phyloP scores from a whole-genome alignment of 2,329 filamentous ascomycete genomes.

The Xylariaceae sp. region DNA sequence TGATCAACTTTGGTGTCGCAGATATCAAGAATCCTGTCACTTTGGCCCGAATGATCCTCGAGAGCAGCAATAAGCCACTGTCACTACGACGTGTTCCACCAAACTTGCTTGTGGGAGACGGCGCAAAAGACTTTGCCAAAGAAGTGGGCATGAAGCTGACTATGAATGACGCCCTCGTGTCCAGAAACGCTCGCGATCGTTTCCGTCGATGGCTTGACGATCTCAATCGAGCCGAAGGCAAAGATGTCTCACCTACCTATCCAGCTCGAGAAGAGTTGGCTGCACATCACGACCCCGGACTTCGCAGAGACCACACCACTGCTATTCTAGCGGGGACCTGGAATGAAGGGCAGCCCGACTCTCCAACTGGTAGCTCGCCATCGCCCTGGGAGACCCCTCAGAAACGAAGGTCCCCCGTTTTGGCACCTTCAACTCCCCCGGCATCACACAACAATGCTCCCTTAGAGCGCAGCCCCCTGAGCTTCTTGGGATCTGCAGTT shows the following conservation, averaged over 20 bases:
- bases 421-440: conserved; percentile 16
- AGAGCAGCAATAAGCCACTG: conserved; percentile 71
- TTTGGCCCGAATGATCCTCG: conserved; percentile 77
- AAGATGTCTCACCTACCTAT: conserved; percentile 33
- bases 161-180: conserved; percentile 75
- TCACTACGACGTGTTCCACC: conserved; percentile 86
- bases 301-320: conserved; percentile 47
- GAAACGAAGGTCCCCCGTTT: conserved; percentile 12
- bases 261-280: conserved; percentile 11
- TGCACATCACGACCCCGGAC: conserved; percentile 11
- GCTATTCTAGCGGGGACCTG: conserved; percentile 55
- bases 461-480: conserved; percentile 26
- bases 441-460: no score
- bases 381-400: conserved; percentile 16
- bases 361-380: conserved; percentile 38
- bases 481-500: conserved; percentile 22
- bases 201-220: conserved; percentile 77
- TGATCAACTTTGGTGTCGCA: conserved; percentile 33
- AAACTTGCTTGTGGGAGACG: conserved; percentile 82
- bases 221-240: conserved; percentile 57
- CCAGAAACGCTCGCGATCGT: conserved; percentile 71
- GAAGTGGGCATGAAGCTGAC: conserved; percentile 71
- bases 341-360: conserved; percentile 62
- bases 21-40: conserved; percentile 92
- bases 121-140: conserved; percentile 80